phyloP scores from a whole-genome alignment of 129 eudicot species.

The Deinandra increscens region DNA sequence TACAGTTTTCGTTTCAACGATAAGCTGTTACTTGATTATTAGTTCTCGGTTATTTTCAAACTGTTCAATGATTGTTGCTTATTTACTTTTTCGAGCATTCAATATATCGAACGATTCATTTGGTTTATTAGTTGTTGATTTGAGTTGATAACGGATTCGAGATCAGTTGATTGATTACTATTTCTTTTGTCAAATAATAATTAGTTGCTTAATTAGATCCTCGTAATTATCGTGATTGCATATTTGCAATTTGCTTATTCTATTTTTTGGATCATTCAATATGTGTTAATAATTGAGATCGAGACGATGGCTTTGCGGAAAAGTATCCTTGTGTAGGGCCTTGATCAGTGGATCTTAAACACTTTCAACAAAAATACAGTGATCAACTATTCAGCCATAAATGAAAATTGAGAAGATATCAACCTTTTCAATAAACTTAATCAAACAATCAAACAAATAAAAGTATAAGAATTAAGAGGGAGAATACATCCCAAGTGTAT shows the following conservation, averaged over 20 bases:
- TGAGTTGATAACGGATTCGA: not conserved
- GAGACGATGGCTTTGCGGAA: constrained; percentile 28
- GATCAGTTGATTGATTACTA: not conserved
- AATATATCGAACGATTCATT: not conserved
- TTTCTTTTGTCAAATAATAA: not conserved
- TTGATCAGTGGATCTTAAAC: no score
- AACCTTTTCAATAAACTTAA: not conserved
- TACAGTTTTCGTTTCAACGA: not conserved
- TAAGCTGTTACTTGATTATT: not conserved
- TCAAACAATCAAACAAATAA: not conserved
- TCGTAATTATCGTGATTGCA: not conserved
- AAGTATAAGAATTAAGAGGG: no score
- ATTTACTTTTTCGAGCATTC: not conserved
- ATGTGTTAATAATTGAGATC: not conserved
- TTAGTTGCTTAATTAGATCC: not conserved
- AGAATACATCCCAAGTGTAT: no score
- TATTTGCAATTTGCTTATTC: not conserved
- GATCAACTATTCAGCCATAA: constrained; percentile 18
- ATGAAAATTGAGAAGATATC: not conserved
- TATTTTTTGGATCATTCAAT: not conserved
- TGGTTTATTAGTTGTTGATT: not conserved
- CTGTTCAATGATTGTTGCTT: not conserved
- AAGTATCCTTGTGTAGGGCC: constrained; percentile 21
- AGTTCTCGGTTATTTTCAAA: not conserved
- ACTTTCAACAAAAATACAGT: constrained; percentile 5